These are phyloP conservation scores for Asterophora lycoperdoides DNA, from an alignment of 768 basidiomycete species.

Conservation along the genomic window DNA sequence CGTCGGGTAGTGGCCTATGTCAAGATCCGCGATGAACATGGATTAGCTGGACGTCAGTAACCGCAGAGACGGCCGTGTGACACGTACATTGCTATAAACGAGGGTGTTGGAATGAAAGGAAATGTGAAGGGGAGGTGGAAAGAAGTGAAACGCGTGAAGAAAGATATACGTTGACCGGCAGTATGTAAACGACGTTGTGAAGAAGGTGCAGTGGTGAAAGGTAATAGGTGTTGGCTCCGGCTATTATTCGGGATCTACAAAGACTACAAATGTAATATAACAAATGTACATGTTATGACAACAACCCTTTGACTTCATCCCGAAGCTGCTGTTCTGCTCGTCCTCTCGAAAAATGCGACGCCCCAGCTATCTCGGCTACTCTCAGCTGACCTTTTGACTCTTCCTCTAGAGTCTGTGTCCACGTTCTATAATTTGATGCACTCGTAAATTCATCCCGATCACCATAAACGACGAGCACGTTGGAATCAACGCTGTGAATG, in stretches of 20 bases:
- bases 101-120: slow-evolving; percentile 15
- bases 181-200: slow-evolving; percentile 16
- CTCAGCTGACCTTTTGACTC: slow-evolving; percentile 19
- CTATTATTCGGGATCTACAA: slow-evolving; percentile 6
- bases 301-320: slow-evolving; percentile 29
- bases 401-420: slow-evolving; percentile 41
- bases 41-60: slow-evolving; percentile 1
- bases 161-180: slow-evolving; percentile 10
- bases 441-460: slow-evolving; percentile 71
- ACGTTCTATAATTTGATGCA: slow-evolving; percentile 46
- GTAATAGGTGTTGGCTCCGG: slow-evolving; percentile 12
- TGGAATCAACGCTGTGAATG: slow-evolving; percentile 39
- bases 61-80: background rate
- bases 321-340: slow-evolving; percentile 24
- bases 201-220: slow-evolving; percentile 9
- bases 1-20: slow-evolving; percentile 79
- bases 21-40: slow-evolving; percentile 8
- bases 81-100: slow-evolving; percentile 30
- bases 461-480: slow-evolving; percentile 63
- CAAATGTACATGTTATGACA: slow-evolving; percentile 35
- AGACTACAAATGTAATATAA: slow-evolving; percentile 21
- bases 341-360: slow-evolving; percentile 67
- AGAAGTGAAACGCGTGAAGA: slow-evolving; percentile 10
- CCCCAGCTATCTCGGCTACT: slow-evolving; percentile 41
- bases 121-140: slow-evolving; percentile 2